phyloP scores from a whole-genome alignment of 2,329 filamentous ascomycete species.

The Xylaria sp. region DNA sequence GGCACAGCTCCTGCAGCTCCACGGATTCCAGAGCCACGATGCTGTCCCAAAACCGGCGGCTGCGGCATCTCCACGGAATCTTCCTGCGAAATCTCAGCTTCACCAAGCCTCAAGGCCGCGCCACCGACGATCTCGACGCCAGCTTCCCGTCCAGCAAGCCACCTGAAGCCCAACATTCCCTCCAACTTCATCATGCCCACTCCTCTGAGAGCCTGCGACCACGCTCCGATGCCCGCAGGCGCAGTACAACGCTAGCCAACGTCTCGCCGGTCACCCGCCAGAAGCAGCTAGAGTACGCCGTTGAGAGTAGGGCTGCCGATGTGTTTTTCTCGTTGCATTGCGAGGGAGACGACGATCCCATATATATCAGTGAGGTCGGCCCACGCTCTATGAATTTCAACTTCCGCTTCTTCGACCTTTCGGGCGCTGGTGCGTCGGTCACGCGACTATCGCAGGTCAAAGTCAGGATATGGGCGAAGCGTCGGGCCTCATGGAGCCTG shows the following conservation, averaged over 20 bases:
- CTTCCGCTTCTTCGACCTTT: constrained; percentile 78
- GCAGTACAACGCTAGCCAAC: constrained; percentile 46
- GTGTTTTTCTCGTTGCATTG: constrained; percentile 84
- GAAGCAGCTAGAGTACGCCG: constrained; percentile 67
- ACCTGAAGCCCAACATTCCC: constrained; percentile 34
- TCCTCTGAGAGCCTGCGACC: constrained; percentile 49
- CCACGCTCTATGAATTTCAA: constrained; percentile 84
- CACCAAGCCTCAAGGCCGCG: constrained; percentile 48
- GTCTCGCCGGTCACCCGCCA: constrained; percentile 53
- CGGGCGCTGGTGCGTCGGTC: constrained; percentile 54
- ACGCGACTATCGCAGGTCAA: constrained; percentile 61
- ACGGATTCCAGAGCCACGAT: constrained; percentile 30
- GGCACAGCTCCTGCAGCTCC: neutral
- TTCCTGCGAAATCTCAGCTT: constrained; percentile 82
- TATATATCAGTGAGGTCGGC: constrained; percentile 85
- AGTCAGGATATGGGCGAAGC: constrained; percentile 69
- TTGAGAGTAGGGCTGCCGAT: constrained; percentile 70
- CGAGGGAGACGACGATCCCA: constrained; percentile 57
- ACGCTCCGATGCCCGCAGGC: constrained; percentile 36
- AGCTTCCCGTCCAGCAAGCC: constrained; percentile 65
- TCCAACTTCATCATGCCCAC: constrained; percentile 49
- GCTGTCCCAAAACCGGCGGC: constrained; percentile 71
- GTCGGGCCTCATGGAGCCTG: constrained; percentile 50
- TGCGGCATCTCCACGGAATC: constrained; percentile 82
- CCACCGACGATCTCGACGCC: constrained; percentile 75